These are phyloP conservation scores for Lagenidium sp. DNA, from an alignment of 352 stramenopile genomes.

Conservation along the genomic window DNA sequence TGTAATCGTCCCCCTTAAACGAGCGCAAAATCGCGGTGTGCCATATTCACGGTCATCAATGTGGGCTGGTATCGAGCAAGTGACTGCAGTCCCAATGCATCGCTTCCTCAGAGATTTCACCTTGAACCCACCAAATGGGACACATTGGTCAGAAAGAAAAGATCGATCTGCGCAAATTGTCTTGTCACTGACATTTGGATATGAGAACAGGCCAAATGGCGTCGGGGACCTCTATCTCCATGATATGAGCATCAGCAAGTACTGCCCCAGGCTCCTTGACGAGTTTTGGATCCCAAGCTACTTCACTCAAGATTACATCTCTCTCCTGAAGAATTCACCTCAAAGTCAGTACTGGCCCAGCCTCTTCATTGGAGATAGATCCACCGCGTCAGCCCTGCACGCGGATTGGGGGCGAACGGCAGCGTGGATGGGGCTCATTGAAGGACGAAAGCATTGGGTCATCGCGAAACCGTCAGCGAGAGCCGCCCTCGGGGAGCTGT, in stretches of 20 bases:
- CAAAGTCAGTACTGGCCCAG: conserved; percentile 29
- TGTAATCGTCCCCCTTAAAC: conserved; percentile 11
- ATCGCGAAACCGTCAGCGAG: conserved; percentile 19
- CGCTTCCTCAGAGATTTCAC: conserved; percentile 11
- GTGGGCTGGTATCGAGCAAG: conserved; percentile 12
- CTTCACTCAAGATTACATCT: conserved; percentile 17
- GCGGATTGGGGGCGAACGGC: conserved; percentile 20
- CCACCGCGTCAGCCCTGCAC: conserved; percentile 21
- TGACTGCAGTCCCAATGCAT: conserved; percentile 2
- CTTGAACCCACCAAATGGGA: background rate
- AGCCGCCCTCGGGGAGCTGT: conserved; percentile 15
- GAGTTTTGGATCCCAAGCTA: conserved; percentile 16
- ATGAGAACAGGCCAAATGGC: conserved; percentile 6
- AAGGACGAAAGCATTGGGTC: conserved; percentile 23
- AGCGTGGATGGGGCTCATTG: conserved; percentile 26
- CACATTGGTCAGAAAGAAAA: background rate
- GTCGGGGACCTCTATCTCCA: conserved; percentile 25
- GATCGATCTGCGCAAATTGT: background rate
- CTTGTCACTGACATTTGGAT: background rate
- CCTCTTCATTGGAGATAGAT: conserved; percentile 23
- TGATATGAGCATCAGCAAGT: conserved; percentile 17
- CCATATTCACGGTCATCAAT: background rate
- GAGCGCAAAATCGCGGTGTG: background rate
- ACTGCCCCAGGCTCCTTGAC: conserved; percentile 21
- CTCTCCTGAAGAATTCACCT: conserved; percentile 7